Base-by-base conservation (phyloP, 345 rosid species). In the Euphorbia lathyris region DNA sequence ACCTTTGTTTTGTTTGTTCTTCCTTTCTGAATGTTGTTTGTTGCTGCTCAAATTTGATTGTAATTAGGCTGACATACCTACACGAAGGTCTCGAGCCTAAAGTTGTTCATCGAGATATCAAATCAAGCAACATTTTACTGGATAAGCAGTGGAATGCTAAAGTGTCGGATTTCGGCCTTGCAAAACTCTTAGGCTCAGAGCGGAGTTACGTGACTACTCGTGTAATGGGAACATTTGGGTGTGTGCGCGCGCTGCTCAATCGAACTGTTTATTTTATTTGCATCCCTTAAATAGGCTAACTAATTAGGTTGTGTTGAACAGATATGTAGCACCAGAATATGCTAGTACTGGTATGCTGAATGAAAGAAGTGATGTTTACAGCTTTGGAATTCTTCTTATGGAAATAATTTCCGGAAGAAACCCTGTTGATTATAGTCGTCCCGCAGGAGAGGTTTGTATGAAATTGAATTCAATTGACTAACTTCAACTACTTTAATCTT, bases 281-380 rank as follows among this genome's bases (percentile, higher is more conserved):
- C n/a, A 34, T 32, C 32, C 36, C 48, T 53, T 17, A 25, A 34
- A 47, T 71, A 45, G 42, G 61, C 3, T 22, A 55, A 60, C 25
- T 48, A 60, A 50, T 6, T 16, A 40, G 30, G 29, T 50, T 13
- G 19, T 70, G 29, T 68, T 69, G 68, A 22, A 16, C 80, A 89
- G 95, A 47, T 94, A 91, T 69, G 98, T 94, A 65, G 98, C 98
- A 59, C 98, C 98, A 22, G 98, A 94, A 65, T 94, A 94, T 72
- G 98, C 98, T 9, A 89, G 98, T 78, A 94, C 98, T 0, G 98
- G 98, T 55, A 94, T 94, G 98, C 80, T 94, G 83, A 94, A 91
- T 57, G 98, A 94, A 81, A 89, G 90, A 76, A 94, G 98, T 55
- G 97, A 94, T 78, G 94, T 83, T 1, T 94, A 94, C 76, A 89